phyloP scores from a whole-genome alignment of 176 grass and related monocot genomes.

The Ampelocalamus luodianensis region DNA sequence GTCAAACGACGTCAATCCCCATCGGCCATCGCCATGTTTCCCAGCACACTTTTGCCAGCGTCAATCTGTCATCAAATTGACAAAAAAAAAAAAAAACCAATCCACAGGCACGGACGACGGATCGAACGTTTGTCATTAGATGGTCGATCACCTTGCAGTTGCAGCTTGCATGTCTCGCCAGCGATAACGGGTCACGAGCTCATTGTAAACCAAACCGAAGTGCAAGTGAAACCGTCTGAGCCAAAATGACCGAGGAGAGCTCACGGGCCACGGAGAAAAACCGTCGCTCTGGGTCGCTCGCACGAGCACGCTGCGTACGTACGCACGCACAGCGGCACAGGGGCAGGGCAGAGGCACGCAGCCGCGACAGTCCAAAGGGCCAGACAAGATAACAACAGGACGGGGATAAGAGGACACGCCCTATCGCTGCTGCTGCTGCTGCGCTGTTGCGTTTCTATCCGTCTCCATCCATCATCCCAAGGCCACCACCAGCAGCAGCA shows the following conservation, averaged over 20 bases:
- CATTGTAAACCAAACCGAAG: background rate
- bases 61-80: constrained; percentile 4
- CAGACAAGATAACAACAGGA: constrained; percentile 40
- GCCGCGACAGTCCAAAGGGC: background rate
- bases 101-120: background rate
- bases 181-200: background rate
- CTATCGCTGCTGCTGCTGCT: background rate
- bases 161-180: background rate
- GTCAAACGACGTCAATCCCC: constrained; percentile 36
- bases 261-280: background rate
- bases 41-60: background rate
- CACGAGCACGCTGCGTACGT: background rate
- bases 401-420: background rate
- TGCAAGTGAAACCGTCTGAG: background rate
- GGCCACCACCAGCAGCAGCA: background rate
- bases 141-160: background rate
- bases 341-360: background rate
- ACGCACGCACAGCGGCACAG: background rate
- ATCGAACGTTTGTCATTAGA: background rate
- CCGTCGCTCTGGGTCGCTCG: background rate
- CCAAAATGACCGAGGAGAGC: background rate
- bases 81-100: background rate
- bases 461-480: background rate
- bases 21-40: constrained; percentile 14
- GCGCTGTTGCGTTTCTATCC: background rate